A percentile compares a stretch with the other conserved stretches of the same genome.
These are phyloP conservation scores for Epichloe gansuensis DNA, from an alignment of 2,329 filamentous ascomycete genomes.

Conservation along the genomic window DNA sequence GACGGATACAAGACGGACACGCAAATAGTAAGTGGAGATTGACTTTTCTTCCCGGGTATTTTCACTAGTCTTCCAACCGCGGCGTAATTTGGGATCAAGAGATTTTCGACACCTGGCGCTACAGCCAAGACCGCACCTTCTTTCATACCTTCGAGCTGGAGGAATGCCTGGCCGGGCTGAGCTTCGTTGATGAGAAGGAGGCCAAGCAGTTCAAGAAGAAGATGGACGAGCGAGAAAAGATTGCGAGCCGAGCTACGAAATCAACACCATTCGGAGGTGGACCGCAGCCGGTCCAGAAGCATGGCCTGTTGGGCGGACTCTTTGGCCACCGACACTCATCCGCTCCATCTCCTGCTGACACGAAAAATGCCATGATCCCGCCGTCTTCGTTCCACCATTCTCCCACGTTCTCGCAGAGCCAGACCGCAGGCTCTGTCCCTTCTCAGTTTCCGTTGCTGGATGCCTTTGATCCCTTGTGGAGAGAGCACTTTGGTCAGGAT, in stretches of 20 bases:
- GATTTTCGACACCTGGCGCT: constrained; percentile 87
- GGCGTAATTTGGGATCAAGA: constrained; percentile 97
- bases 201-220: constrained; percentile 96
- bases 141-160: constrained; percentile 97
- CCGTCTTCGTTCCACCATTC: constrained; percentile 23
- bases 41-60: constrained; percentile 3
- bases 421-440: constrained; percentile 30
- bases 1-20: too few species aligned
- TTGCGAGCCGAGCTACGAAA: constrained; percentile 77
- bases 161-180: constrained; percentile 78
- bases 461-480: constrained; percentile 52
- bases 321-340: constrained; percentile 52
- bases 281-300: constrained; percentile 26
- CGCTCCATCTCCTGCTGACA: constrained; percentile 44
- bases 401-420: constrained; percentile 31
- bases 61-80: constrained; percentile 52
- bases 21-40: not conserved
- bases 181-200: constrained; percentile 94
- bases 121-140: constrained; percentile 95
- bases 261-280: constrained; percentile 60
- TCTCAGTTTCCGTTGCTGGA: constrained; percentile 53
- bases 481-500: constrained; percentile 53
- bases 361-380: constrained; percentile 27
- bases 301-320: constrained; percentile 45
- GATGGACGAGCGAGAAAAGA: constrained; percentile 91